Evolutionary conservation across 306 rosid species (phyloP).

Genomic region (Mucuna pruriens): DNA sequence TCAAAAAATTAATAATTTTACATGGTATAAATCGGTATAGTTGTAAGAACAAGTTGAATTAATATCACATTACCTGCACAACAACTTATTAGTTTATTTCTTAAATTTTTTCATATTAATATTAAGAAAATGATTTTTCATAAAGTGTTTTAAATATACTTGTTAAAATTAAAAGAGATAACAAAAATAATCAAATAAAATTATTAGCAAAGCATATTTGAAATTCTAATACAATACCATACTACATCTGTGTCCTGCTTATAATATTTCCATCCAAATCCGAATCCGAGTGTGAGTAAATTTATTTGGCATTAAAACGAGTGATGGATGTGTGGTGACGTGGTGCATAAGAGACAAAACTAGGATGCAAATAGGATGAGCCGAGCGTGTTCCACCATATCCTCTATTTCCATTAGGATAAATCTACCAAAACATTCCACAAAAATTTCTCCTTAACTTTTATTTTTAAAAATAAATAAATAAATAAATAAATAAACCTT

Average conservation of each 20-base stretch:
- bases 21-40: no score
- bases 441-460: not conserved
- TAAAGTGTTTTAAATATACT: not conserved
- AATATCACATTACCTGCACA: no score
- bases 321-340: constrained; percentile 34
- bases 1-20: no score
- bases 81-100: no score
- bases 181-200: no score
- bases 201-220: not conserved
- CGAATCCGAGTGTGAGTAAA: no score
- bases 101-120: no score
- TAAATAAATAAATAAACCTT: not conserved
- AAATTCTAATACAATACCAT: not conserved
- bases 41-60: no score
- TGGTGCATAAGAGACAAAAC: constrained; percentile 33
- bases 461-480: not conserved
- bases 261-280: no score
- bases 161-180: no score
- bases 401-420: constrained; percentile 47
- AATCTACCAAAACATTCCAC: constrained; percentile 40
- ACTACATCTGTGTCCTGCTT: not conserved
- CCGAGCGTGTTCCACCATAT: constrained; percentile 45
- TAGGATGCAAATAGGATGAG: constrained; percentile 39
- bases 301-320: constrained; percentile 1
- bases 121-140: no score